Percentiles rank a stretch among this genome's conserved stretches.
Conservation (phyloP, 495 filamentous ascomycete species). For the Xylaria acuta region DNA sequence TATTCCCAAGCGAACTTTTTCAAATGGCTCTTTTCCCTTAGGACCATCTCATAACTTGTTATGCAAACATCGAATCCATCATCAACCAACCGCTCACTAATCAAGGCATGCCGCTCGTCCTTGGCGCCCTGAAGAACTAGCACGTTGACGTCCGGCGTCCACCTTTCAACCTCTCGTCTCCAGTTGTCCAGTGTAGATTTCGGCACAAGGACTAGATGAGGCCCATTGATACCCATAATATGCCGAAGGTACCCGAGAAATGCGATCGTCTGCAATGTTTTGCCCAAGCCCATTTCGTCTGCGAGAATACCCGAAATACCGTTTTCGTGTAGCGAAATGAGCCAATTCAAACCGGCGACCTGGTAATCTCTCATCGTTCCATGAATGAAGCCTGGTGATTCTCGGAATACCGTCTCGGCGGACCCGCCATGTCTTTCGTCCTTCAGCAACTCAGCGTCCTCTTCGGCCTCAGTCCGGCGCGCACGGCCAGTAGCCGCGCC, state of each 20-base stretch:
- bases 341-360: constrained; percentile 92
- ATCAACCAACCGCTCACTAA: constrained; percentile 87
- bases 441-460: constrained; percentile 92
- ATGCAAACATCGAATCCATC: constrained; percentile 94
- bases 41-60: constrained; percentile 96
- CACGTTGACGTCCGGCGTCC: constrained; percentile 96
- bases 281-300: constrained; percentile 97
- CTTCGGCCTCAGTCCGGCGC: constrained; percentile 93
- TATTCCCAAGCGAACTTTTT: constrained; percentile 99
- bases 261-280: constrained; percentile 87
- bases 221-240: constrained; percentile 83
- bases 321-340: constrained; percentile 98
- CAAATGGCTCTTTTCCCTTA: constrained; percentile 91
- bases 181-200: constrained; percentile 99
- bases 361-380: constrained; percentile 96
- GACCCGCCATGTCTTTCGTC: constrained; percentile 88
- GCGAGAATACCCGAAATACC: constrained; percentile 97
- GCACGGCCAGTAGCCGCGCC: constrained; percentile 82
- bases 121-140: constrained; percentile 95
- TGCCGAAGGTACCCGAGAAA: constrained; percentile 95
- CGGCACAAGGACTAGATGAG: constrained; percentile 92
- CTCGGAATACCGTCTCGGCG: constrained; percentile 87
- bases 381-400: constrained; percentile 89
- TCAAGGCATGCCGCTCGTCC: constrained; percentile 86
- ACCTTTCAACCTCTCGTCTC: constrained; percentile 90